These are phyloP conservation scores for Rubroboletus pulcherrimus DNA, from an alignment of 768 basidiomycete species.

Conservation along the genomic window DNA sequence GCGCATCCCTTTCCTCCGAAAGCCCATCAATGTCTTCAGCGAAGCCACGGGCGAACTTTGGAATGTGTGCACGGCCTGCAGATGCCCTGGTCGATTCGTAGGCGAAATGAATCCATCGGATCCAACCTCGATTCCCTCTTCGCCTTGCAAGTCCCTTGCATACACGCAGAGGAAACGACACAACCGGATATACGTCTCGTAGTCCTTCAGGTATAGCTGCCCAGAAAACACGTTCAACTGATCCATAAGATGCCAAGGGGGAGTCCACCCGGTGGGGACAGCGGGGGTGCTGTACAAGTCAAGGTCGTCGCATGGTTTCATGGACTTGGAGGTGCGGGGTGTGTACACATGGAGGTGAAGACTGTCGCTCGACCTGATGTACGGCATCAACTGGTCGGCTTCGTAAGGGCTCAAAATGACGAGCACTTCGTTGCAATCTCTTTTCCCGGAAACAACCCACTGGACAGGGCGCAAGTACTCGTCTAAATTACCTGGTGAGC, in stretches of 20 bases:
- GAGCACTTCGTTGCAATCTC: neutral
- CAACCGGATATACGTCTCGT: neutral
- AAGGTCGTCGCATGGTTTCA: conserved; percentile 37
- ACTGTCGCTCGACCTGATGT: conserved; percentile 29
- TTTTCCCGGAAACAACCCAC: conserved; percentile 24
- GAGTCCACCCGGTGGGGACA: neutral
- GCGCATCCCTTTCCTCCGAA: conserved; percentile 9
- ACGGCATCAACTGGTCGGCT: conserved; percentile 33
- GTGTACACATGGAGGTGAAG: conserved; percentile 43
- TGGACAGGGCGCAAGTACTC: conserved; percentile 28
- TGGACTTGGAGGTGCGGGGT: conserved; percentile 33
- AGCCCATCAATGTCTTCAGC: conserved; percentile 14
- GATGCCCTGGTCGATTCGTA: conserved; percentile 6
- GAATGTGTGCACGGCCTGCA: conserved; percentile 25
- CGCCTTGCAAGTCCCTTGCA: conserved; percentile 10
- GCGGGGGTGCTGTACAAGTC: conserved; percentile 9
- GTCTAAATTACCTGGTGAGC: neutral
- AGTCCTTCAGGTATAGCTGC: conserved; percentile 1
- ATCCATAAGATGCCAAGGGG: neutral
- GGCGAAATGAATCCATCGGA: conserved; percentile 22
- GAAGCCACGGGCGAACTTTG: conserved; percentile 33
- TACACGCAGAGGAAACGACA: neutral
- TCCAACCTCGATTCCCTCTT: conserved; percentile 2
- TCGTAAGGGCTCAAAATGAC: conserved; percentile 3
- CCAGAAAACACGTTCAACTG: neutral